Base-by-base conservation (phyloP, 371 early-diverging fungal species). In the Lichtheimia corymbifera region DNA sequence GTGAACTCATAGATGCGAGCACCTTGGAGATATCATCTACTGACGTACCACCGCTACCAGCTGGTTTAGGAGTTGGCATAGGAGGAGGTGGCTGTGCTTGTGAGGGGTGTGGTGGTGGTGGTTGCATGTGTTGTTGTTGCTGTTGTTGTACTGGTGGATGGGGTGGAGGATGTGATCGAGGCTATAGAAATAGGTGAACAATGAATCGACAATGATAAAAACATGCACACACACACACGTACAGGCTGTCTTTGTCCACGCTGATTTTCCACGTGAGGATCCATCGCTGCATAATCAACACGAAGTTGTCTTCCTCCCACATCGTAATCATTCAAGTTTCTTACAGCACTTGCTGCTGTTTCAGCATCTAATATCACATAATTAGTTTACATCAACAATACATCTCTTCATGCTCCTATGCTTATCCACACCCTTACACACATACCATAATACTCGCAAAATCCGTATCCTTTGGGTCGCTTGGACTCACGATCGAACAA, bases 401-500 rank as follows among this genome's bases (percentile, higher is more conserved):
- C 28, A 28, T 4, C 7, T 4, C 7, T 4, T 28, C 28, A 22
- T 22, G 1, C 22, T 22, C 22, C 22, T 22, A 2, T 4, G 0
- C 35, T 35, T 9, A 35, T 35, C 11, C 35, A 35, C 35, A 4
- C 4, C 7, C 28, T 5, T 4, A 0, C 28, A 35, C 6, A 28
- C 53, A 14, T 61, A 83, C 91, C 94, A 64, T 86, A 85, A 64
- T 87, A 93, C 62, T 91, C 91, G 63, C 92, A 93, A 70, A 93
- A 95, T 15, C 94, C 96, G 70, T 88, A 93, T n/a, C 96, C 96
- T 59, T 90, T 89, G 5, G 94, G 91, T 73, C 90, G 90, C 53
- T 91, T 91, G n/a, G 93, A 87, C 2, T 94, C 94, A 43, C 90
- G 83, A 74, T 95, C 94, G 66, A 92, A 93, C 5, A 93, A 83